Evolutionary conservation across 305 asterid genomes (phyloP).

Genomic region (Plantago rigida): DNA sequence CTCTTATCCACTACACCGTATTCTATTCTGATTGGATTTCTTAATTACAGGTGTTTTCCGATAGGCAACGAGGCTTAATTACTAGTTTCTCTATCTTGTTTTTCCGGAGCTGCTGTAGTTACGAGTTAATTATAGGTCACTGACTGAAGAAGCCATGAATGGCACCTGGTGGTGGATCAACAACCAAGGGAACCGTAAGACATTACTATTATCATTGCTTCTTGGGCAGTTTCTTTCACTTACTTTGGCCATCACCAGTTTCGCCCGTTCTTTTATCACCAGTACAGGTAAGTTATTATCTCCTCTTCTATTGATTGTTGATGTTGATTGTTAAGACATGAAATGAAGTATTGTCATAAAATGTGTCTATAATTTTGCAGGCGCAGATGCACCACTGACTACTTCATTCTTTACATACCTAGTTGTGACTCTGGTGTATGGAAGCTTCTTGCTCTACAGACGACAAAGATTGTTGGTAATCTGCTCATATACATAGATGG

Average conservation of each 20-base stretch:
- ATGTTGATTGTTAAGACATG: too few species aligned
- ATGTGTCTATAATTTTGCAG: not conserved
- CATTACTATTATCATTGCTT: not conserved
- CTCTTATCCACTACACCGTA: too few species aligned
- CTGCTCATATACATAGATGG: not conserved
- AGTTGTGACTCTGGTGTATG: conserved; percentile 51
- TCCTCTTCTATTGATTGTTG: not conserved
- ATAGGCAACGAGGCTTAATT: too few species aligned
- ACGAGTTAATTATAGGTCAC: too few species aligned
- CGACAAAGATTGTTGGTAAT: conserved; percentile 50
- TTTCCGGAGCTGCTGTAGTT: too few species aligned
- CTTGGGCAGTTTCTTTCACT: not conserved
- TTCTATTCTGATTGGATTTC: too few species aligned
- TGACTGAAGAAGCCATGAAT: conserved; percentile 5
- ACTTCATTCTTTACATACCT: conserved; percentile 49
- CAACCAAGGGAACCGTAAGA: not conserved
- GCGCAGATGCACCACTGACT: conserved; percentile 50
- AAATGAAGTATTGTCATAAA: not conserved
- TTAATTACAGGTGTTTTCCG: too few species aligned
- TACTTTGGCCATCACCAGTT: conserved; percentile 3
- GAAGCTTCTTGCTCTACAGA: conserved; percentile 49
- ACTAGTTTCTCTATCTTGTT: too few species aligned
- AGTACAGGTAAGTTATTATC: not conserved
- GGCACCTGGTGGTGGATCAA: too few species aligned
- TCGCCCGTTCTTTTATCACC: not conserved